These are phyloP conservation scores for Moricandia moricandioides DNA, from an alignment of 345 rosid genomes.

Conservation along the genomic window DNA sequence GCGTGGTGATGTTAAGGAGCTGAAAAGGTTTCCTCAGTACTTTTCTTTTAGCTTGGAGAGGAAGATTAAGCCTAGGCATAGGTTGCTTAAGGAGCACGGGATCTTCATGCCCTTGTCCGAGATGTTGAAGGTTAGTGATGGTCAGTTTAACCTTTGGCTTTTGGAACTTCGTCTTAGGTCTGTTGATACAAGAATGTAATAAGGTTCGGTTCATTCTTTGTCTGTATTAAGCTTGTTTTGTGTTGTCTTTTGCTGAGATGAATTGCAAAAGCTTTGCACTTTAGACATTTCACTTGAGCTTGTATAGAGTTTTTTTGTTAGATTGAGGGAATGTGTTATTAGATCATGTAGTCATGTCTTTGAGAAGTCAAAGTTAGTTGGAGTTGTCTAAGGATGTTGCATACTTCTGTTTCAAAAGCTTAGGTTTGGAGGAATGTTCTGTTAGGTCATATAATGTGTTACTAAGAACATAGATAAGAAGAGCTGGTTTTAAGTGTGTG, in stretches of 20 bases:
- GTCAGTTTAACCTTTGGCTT: constrained; percentile 57
- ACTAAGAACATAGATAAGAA: not conserved
- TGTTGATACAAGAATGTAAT: constrained; percentile 31
- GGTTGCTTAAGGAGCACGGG: constrained; percentile 55
- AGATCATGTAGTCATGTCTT: not conserved
- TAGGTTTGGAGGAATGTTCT: not conserved
- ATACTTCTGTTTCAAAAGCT: not conserved
- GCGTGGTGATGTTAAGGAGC: constrained; percentile 57
- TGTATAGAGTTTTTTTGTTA: not conserved
- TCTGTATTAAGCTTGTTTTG: not conserved
- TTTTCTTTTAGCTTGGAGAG: constrained; percentile 84
- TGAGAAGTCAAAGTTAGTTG: not conserved
- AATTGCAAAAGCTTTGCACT: constrained; percentile 4
- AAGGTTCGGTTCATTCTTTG: not conserved
- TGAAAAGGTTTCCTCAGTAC: constrained; percentile 79
- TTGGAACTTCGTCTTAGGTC: constrained; percentile 54
- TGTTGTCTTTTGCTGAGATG: not conserved
- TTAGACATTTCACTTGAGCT: not conserved
- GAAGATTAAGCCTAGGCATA: constrained; percentile 80
- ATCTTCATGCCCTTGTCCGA: constrained; percentile 55
- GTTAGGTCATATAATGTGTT: not conserved
- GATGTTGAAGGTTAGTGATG: constrained; percentile 83
- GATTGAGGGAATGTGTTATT: not conserved
- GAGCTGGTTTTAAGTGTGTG: not conserved
- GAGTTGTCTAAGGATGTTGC: not conserved